These are phyloP conservation scores for Corchorus olitorius DNA, from an alignment of 345 rosid species.

Conservation along the genomic window DNA sequence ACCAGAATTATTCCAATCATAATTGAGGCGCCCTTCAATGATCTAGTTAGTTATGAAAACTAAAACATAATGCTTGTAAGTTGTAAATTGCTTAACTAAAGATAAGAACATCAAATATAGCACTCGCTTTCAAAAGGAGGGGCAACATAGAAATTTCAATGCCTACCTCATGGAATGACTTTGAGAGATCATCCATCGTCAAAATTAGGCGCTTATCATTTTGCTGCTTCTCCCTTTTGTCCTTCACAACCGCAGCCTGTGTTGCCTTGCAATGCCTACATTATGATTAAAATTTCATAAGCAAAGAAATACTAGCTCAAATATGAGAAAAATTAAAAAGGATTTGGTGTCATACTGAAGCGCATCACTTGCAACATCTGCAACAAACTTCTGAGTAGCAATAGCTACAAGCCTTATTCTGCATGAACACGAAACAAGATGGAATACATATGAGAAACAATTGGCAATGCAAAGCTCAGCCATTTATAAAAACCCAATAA, in stretches of 20 bases:
- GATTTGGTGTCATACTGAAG: constrained; percentile 58
- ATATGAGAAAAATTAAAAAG: neutral
- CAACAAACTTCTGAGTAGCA: constrained; percentile 93
- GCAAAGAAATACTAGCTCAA: too few species aligned
- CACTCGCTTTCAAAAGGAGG: neutral
- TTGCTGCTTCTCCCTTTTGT: constrained; percentile 90
- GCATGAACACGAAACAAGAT: constrained; percentile 29
- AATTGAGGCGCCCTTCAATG: neutral
- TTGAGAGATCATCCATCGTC: constrained; percentile 93
- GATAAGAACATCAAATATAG: neutral
- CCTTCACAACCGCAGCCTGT: constrained; percentile 78
- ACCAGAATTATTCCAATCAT: neutral
- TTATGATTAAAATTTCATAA: neutral
- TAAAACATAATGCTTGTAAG: neutral
- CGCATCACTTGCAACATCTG: constrained; percentile 92
- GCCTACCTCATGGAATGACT: constrained; percentile 82
- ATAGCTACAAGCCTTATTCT: constrained; percentile 90
- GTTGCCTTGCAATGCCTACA: constrained; percentile 83
- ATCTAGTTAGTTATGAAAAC: neutral
- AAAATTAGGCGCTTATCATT: constrained; percentile 90
- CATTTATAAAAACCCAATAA: neutral
- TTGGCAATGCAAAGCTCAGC: neutral
- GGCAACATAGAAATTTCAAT: neutral
- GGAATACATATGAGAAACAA: neutral
- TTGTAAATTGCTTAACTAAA: neutral